Base-by-base conservation (phyloP, 345 rosid genomes). In the Brassica nigra region DNA sequence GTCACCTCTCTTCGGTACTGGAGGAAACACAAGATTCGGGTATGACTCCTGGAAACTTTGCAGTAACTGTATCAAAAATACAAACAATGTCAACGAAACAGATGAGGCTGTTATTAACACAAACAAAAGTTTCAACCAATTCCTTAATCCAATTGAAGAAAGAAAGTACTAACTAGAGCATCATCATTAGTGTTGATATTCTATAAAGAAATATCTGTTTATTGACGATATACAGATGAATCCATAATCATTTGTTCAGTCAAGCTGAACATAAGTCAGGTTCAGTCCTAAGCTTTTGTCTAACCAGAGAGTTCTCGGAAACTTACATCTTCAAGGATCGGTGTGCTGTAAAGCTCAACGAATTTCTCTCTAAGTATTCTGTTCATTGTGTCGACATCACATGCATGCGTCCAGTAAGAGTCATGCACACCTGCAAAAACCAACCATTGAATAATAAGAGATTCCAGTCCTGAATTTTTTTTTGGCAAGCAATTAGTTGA, bases 351-450 rank as follows among this genome's bases (percentile, higher is more conserved):
- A 68, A 95, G 91, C 87, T 95, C 99, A 76, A 95, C 98, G 77
- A 95, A 95, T 74, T 93, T 90, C 72, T 89, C 92, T 61, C 98
- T 77, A 3, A 95, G 96, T 79, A 95, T 89, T 87, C 37, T 77
- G 84, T 95, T 95, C 99, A 95, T 91, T 84, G 82, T 80, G 76
- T 95, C 99, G 73, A 91, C 97, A 68, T 93, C 97, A 74, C 95
- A 86, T 37, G 99, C 98, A 85, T 95, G 99, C 4, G 99, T 95
- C 99, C 99, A 95, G 73, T 90, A 95, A 15, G 99, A 95, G 86
- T 95, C 99, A 76, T 95, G 99, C 74, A 95, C 99, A 58, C 99
- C 98, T 95, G 89, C 73, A 80, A 67, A 85, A 4, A 31, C 4
- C 59, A 70, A 18, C 0, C 61, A 76, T 42, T 34, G 76, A 10